phyloP scores from a whole-genome alignment of 176 grass and related monocot species.

The Phragmites australis region DNA sequence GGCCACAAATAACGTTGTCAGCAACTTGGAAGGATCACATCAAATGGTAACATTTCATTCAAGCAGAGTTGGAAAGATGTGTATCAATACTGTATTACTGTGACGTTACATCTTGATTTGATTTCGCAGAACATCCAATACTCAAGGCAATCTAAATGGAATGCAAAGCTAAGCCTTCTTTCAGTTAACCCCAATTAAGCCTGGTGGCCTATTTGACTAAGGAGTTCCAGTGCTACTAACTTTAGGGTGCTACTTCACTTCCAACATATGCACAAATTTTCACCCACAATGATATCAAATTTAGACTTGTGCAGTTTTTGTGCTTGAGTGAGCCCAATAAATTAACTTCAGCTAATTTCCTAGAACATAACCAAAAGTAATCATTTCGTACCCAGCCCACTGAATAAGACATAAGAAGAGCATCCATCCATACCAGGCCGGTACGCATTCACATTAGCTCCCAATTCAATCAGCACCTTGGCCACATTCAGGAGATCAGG shows the following conservation, averaged over 20 bases:
- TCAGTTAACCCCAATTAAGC: not conserved
- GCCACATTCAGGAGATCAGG: too few species aligned
- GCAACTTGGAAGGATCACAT: not conserved
- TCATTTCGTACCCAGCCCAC: too few species aligned
- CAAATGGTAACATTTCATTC: not conserved
- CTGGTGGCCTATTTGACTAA: not conserved
- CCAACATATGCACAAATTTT: not conserved
- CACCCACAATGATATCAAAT: not conserved
- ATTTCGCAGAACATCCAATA: not conserved
- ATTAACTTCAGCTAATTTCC: not conserved
- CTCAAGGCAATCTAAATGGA: not conserved
- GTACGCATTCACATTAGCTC: constrained; percentile 86
- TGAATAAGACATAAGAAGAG: not conserved
- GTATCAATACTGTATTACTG: not conserved
- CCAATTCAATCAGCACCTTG: constrained; percentile 59
- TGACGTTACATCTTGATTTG: not conserved
- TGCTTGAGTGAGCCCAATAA: not conserved
- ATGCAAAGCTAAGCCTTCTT: not conserved
- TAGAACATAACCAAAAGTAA: not conserved
- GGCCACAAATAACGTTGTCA: not conserved
- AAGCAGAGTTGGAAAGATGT: not conserved
- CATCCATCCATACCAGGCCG: constrained; percentile 52
- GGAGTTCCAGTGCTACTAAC: not conserved
- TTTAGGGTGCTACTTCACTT: not conserved
- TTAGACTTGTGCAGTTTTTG: too few species aligned